Conservation (phyloP, 495 filamentous ascomycete species). For the Mytilinidion resinicola region DNA sequence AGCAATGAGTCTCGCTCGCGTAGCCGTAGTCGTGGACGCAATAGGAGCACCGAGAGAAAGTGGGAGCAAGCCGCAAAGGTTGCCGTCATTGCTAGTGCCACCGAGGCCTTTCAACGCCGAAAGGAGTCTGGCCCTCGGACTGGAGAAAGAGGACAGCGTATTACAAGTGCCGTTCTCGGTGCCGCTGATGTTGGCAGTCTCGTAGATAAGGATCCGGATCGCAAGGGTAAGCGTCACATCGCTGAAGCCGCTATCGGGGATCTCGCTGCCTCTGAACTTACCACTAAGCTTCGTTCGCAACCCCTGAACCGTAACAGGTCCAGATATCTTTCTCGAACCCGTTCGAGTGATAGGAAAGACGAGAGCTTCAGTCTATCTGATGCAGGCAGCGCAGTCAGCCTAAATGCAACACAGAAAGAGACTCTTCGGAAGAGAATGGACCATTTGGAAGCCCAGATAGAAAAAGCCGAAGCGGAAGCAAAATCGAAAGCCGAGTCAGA, state of each 20-base stretch:
- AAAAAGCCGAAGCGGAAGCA: no score
- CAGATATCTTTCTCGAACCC: no score
- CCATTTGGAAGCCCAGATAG: no score
- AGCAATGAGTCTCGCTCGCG: conserved; percentile 50
- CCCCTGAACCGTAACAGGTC: no score
- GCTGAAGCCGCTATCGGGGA: conserved; percentile 78
- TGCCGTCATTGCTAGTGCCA: conserved; percentile 75
- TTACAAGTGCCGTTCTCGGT: conserved; percentile 77
- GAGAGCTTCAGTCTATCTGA: no score
- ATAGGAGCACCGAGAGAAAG: conserved; percentile 51
- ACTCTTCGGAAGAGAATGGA: no score
- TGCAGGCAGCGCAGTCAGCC: no score
- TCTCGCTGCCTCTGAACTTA: conserved; percentile 66
- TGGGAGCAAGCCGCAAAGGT: conserved; percentile 81
- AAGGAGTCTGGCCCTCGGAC: conserved; percentile 80
- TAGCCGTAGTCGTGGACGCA: conserved; percentile 42
- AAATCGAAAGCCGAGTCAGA: no score
- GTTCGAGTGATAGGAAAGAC: no score
- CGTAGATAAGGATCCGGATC: conserved; percentile 63
- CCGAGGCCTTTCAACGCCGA: conserved; percentile 78
- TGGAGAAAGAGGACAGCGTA: conserved; percentile 77
- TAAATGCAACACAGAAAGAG: no score
- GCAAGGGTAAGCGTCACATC: conserved; percentile 61
- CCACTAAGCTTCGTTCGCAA: conserved; percentile 57
- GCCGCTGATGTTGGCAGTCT: conserved; percentile 79